Base-by-base conservation (phyloP, 192 early-diverging fungal genomes). In the Pilaira anomala region DNA sequence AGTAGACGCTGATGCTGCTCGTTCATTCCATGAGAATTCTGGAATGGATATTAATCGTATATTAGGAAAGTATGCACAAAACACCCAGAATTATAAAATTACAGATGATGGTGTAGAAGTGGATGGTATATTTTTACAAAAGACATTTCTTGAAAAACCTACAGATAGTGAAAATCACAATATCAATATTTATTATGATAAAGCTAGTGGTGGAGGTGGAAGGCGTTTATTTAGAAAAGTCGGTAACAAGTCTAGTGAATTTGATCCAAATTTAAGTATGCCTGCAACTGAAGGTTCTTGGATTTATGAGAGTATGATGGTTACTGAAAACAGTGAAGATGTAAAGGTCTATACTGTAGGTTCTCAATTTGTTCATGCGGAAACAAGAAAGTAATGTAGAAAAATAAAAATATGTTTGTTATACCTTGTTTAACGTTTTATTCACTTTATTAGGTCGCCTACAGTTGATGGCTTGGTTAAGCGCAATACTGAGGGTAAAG, bases 131-230 rank as follows among this genome's bases (percentile, higher is more conserved):
- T 78, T 73, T 28, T 80, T 98, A 16, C 74, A 70, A 66, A 98
- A 98, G 72, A 94, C 96, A 14, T 98, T 96, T 83, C 93, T 98
- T 14, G 96, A 98, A 68, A 98, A 98, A 68, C 96, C 96, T 9
- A 88, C 92, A n/a, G 87, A 88, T 28, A 89, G 95, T 22, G 96
- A 98, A 74, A 87, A 98, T 73, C 96, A 98, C 79, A 97, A 97
- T 71, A 93, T 98, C 55, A 86, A 90, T 80, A 94, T 98, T 54
- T 97, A 98, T 82, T 98, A 95, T 72, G 76, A 86, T 16, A 68
- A 77, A 18, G 79, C 80, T 50, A 79, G 84, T 54, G 96, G 96
- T 42, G 95, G 96, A 59, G 92, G 92, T 22, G 85, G 81, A 26
- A 82, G 92, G 39, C 76, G 80, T 36, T 77, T 93, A 65, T 93